Conservation (phyloP, 2,329 filamentous ascomycete genomes). For the Talaromyces rugulosus region DNA sequence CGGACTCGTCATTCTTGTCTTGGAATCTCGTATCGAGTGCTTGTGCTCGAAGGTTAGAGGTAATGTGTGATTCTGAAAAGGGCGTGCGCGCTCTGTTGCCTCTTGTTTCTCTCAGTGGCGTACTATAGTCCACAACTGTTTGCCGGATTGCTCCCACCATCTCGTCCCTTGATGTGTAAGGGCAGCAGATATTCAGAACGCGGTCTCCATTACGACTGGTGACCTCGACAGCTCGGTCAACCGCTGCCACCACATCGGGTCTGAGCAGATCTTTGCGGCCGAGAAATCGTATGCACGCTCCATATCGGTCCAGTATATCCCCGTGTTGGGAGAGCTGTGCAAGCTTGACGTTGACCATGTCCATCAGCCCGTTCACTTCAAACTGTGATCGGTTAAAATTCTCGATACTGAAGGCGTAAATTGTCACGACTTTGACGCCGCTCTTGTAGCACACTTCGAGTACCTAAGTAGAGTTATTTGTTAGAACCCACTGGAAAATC, state of each 20-base stretch:
- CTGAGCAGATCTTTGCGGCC: slow-evolving; percentile 81
- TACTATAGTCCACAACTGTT: slow-evolving; percentile 82
- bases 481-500: background rate
- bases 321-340: slow-evolving; percentile 89
- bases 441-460: slow-evolving; percentile 98
- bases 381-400: slow-evolving; percentile 97
- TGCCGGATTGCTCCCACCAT: slow-evolving; percentile 85
- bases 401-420: slow-evolving; percentile 98
- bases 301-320: slow-evolving; percentile 87
- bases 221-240: slow-evolving; percentile 79
- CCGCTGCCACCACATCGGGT: slow-evolving; percentile 80
- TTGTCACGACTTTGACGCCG: slow-evolving; percentile 92
- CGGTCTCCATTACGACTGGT: slow-evolving; percentile 80
- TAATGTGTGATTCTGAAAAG: slow-evolving; percentile 84
- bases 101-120: slow-evolving; percentile 53
- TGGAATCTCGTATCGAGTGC: slow-evolving; percentile 34
- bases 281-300: slow-evolving; percentile 77
- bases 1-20: slow-evolving; percentile 46
- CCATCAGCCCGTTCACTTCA: slow-evolving; percentile 95
- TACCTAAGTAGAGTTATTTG: slow-evolving; percentile 51
- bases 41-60: slow-evolving; percentile 74
- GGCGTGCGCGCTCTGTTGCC: slow-evolving; percentile 51
- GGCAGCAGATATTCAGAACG: slow-evolving; percentile 91
- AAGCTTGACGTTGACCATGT: slow-evolving; percentile 93
- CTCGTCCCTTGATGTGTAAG: slow-evolving; percentile 92